phyloP scores from a whole-genome alignment of 768 basidiomycete genomes.

The Boletus pseudopeckii region DNA sequence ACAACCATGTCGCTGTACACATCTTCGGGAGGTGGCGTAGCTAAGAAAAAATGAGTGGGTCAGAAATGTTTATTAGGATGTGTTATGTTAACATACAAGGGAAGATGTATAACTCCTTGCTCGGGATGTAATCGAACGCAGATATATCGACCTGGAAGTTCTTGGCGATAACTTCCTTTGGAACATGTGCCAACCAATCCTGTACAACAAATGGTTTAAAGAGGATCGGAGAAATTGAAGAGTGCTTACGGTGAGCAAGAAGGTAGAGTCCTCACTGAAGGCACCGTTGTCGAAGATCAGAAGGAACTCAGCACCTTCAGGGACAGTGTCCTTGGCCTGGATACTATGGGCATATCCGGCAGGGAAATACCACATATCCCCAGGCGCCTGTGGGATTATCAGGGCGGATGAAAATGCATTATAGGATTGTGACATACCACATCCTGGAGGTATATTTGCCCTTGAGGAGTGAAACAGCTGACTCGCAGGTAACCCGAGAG shows the following conservation, averaged over 20 bases:
- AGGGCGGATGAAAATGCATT: constrained; percentile 18
- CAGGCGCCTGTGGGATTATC: constrained; percentile 22
- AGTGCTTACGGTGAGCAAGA: constrained; percentile 36
- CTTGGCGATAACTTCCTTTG: constrained; percentile 56
- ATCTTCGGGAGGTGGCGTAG: constrained; percentile 41
- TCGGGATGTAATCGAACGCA: constrained; percentile 54
- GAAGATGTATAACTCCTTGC: constrained; percentile 54
- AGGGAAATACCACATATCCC: constrained; percentile 61
- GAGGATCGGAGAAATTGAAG: background rate
- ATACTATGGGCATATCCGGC: constrained; percentile 54
- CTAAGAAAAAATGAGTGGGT: constrained; percentile 22
- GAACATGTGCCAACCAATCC: constrained; percentile 67
- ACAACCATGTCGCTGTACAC: constrained; percentile 41
- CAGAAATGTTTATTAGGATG: background rate
- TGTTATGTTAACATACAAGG: constrained; percentile 30
- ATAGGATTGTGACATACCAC: constrained; percentile 36
- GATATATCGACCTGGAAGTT: constrained; percentile 52
- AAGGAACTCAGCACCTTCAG: constrained; percentile 52
- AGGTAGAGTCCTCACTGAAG: constrained; percentile 59
- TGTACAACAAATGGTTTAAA: constrained; percentile 26
- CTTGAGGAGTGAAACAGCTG: constrained; percentile 50
- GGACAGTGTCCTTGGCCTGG: constrained; percentile 47
- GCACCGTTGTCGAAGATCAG: constrained; percentile 40
- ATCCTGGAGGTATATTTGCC: constrained; percentile 50
- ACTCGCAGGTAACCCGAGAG: constrained; percentile 47